Percentiles rank a stretch among this genome's conserved stretches.
Conservation (phyloP, 2,329 filamentous ascomycete genomes). For the Sclerotinia glacialis region DNA sequence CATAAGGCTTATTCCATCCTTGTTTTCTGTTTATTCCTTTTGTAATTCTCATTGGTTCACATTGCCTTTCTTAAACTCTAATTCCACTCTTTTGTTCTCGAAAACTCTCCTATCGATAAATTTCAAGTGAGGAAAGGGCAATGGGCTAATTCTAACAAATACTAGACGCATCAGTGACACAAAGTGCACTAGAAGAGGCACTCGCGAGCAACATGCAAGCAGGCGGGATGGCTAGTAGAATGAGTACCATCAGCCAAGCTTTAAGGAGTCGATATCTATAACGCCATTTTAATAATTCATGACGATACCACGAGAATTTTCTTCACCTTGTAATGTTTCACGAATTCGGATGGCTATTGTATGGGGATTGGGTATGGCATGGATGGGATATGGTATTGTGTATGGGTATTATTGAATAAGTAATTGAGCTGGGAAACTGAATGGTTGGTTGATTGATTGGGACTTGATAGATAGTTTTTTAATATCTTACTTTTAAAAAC, state of each 20-base stretch:
- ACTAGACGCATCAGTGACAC: constrained; percentile 71
- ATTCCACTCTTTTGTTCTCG: neutral
- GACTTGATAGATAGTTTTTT: neutral
- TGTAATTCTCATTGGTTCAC: constrained; percentile 4
- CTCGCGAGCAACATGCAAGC: constrained; percentile 69
- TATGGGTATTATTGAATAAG: neutral
- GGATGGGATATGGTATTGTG: neutral
- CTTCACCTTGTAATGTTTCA: neutral
- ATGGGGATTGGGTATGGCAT: neutral
- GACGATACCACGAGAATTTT: neutral
- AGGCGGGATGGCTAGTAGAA: constrained; percentile 57
- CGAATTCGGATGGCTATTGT: neutral
- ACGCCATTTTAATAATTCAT: constrained; percentile 12
- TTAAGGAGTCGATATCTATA: constrained; percentile 58
- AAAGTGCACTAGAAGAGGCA: constrained; percentile 76
- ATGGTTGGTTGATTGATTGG: neutral
- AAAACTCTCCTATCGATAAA: neutral
- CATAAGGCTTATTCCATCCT: constrained; percentile 4
- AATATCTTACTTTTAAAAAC: neutral
- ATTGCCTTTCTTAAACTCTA: neutral
- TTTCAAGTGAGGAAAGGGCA: neutral
- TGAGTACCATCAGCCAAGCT: constrained; percentile 66
- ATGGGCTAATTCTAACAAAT: neutral
- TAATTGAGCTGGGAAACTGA: no score
- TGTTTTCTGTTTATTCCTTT: constrained; percentile 4